These are phyloP conservation scores for Mallotus japonicus DNA, from an alignment of 441 rosid species.

Conservation along the genomic window DNA sequence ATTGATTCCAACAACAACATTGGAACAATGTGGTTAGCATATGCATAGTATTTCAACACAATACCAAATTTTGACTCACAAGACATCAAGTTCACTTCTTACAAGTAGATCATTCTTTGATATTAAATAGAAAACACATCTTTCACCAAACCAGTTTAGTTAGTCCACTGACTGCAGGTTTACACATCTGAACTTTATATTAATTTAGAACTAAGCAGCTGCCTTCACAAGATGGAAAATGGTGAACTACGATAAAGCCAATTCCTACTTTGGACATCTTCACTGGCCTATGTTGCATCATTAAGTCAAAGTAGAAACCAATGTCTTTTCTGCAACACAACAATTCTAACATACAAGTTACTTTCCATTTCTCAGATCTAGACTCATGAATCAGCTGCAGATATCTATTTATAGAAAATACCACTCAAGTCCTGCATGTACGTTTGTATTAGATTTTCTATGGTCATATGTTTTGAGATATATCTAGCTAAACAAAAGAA, in stretches of 20 bases:
- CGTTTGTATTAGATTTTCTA: not conserved
- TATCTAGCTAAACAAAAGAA: slow-evolving; percentile 19
- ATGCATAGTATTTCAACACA: not conserved
- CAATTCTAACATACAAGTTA: not conserved
- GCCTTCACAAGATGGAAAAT: not conserved
- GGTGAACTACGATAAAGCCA: not conserved
- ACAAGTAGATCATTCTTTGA: not conserved
- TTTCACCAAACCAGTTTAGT: slow-evolving; percentile 1
- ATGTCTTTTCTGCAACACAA: not conserved
- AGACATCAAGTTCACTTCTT: not conserved
- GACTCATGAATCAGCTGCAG: not conserved
- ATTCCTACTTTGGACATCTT: not conserved
- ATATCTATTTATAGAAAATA: not conserved
- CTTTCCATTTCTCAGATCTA: not conserved
- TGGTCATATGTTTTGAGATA: not conserved
- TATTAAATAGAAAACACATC: not conserved
- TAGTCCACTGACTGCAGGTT: not conserved
- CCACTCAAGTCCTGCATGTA: not conserved
- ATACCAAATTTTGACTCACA: not conserved
- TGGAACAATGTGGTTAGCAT: not conserved
- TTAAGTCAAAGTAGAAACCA: not conserved
- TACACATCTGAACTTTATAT: not conserved
- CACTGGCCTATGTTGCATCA: not conserved
- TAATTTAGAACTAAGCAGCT: not conserved
- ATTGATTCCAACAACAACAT: not conserved